These are phyloP conservation scores for Lithocarpus polystachyus DNA, from an alignment of 306 rosid species.

Conservation along the genomic window DNA sequence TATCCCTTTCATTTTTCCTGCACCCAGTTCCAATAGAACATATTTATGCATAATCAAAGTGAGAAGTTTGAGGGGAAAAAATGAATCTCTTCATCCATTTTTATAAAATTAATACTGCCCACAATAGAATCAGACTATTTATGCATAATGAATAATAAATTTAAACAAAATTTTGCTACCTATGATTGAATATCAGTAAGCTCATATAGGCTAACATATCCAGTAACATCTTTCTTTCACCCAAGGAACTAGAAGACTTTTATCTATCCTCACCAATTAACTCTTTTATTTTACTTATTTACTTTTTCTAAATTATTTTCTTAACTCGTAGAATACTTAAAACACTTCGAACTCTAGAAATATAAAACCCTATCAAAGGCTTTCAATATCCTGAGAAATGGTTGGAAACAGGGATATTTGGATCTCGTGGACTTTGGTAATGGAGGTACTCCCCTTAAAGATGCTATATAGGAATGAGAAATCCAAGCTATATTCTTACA, in stretches of 20 bases:
- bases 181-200: not conserved
- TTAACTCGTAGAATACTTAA: not conserved
- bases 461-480: not conserved
- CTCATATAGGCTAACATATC: not conserved
- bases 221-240: not conserved
- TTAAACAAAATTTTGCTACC: not conserved
- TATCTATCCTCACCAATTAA: not conserved
- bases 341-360: not conserved
- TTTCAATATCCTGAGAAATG: not conserved
- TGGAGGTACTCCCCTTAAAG: not conserved
- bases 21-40: conserved; percentile 14
- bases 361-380: not conserved
- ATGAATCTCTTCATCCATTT: not conserved
- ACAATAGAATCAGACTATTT: not conserved
- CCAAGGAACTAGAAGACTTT: not conserved
- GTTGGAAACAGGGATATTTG: not conserved
- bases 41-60: not conserved
- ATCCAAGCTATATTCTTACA: not conserved
- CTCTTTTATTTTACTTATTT: not conserved
- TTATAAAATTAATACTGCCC: not conserved
- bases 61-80: not conserved
- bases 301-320: not conserved
- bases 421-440: not conserved
- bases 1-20: conserved; percentile 92
- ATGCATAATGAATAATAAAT: not conserved